Evolutionary conservation across 2,329 filamentous ascomycete genomes (phyloP).

Genomic region (Phyllosticta citribraziliensis): DNA sequence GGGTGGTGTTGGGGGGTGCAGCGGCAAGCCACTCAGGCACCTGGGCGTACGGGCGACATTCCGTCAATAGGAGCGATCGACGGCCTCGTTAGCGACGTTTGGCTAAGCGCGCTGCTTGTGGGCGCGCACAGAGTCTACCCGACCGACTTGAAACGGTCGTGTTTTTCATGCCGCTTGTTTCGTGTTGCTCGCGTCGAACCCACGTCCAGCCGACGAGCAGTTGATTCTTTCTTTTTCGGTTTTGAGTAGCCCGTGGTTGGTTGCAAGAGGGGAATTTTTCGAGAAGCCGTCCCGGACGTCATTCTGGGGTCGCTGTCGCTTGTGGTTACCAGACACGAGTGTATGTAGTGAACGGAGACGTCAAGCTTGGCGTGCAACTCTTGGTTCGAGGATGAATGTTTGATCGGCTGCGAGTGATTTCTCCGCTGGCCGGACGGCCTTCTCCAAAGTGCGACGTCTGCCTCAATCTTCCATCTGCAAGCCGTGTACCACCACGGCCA

Average conservation of each 20-base stretch:
- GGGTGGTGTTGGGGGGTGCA: background rate
- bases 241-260: too few relatives aligned
- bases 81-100: background rate
- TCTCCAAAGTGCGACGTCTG: background rate
- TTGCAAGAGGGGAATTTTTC: too few relatives aligned
- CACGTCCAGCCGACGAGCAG: background rate
- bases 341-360: background rate
- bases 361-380: background rate
- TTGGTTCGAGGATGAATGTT: background rate
- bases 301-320: too few relatives aligned
- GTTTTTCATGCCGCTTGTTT: background rate
- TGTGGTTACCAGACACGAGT: too few relatives aligned
- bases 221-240: background rate
- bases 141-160: background rate
- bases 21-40: background rate
- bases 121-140: background rate
- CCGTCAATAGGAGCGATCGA: background rate
- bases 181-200: background rate
- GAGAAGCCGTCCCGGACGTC: too few relatives aligned
- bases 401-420: background rate
- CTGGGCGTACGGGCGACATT: background rate
- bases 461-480: background rate
- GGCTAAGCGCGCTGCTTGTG: background rate
- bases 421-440: background rate
- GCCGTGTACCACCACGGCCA: background rate